These are phyloP conservation scores for Micractinium sp. DNA, from an alignment of 139 green algal species.

Conservation along the genomic window DNA sequence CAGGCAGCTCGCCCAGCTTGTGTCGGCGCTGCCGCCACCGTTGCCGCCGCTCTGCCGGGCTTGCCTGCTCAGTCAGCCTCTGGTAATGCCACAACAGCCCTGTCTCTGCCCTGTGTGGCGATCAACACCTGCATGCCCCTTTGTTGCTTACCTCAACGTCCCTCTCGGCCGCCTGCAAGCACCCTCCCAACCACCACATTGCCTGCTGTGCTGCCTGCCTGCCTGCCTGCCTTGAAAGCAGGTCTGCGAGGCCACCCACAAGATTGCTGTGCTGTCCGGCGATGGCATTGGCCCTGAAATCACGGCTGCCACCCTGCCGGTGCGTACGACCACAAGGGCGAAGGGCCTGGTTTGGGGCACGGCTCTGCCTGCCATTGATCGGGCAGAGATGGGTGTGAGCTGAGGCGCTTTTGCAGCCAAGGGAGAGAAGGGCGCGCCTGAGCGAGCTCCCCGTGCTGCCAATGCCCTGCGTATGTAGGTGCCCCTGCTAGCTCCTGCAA, in stretches of 20 bases:
- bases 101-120: too few relatives aligned
- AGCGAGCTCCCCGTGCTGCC: too few relatives aligned
- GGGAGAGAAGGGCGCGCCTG: too few relatives aligned
- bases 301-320: conserved; percentile 64
- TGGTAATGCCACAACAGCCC: not conserved
- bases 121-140: not conserved
- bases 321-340: not conserved
- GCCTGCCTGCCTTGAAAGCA: not conserved
- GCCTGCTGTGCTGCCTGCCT: not conserved
- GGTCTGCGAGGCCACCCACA: conserved; percentile 58
- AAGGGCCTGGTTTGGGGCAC: too few relatives aligned
- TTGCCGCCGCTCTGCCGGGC: not conserved
- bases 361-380: too few relatives aligned
- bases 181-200: too few relatives aligned
- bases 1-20: not conserved
- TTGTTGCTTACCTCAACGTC: not conserved
- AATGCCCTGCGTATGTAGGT: too few relatives aligned
- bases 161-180: not conserved
- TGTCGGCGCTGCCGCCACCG: not conserved
- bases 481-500: too few relatives aligned
- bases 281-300: conserved; percentile 99
- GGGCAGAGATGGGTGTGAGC: too few relatives aligned
- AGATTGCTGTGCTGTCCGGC: conserved; percentile 90
- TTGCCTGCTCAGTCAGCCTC: not conserved
- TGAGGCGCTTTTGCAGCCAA: too few relatives aligned